Evolutionary conservation across 2,329 filamentous ascomycete species (phyloP), one percentile per base, ranked within the genome.

Genomic region (Fusarium cyanostomum): DNA sequence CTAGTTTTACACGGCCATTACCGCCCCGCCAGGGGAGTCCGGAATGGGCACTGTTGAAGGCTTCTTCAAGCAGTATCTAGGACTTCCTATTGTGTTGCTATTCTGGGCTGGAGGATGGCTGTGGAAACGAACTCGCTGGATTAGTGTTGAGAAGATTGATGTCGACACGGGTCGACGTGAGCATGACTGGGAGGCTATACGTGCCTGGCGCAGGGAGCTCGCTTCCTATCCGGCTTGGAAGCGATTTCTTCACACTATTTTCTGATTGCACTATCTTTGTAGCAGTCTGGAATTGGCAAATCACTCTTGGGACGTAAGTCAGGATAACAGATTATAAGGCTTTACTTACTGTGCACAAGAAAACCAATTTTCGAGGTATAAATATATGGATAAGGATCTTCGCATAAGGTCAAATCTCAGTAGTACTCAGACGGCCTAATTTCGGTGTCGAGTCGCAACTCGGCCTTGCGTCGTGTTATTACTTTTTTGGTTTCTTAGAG

Each of bases 41-140:
- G 76, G 71, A 15, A 60, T 77, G 41, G 74, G 77, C 31, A 75
- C 77, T 27, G 82, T 73, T 26, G 76, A 83, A 59, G 78, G 76
- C 42, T 86, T 86, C 77, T 86, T 87, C 77, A 79, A 80, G 72
- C 71, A 78, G 10, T 84, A 82, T 67, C 81, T 86, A 7, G 83
- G 82, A 11, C 61, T 84, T 0, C 82, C 83, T 13, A 80, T 86
- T 35, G 81, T 86, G 42, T 62, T 86, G 4, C 57, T 77, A 46
- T 87, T 87, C 74, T 87, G 84, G 81, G 59, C 77, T 18, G 71
- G 72, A 55, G 86, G 87, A 8, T 90, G 83, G 70, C 24, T 85
- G 56, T 91, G 88, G 88, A 91, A 91, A 80, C 79, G 86, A 45
- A 74, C 79, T 26, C 82, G 83, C 10, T 90, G 86, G 85, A 78